Evolutionary conservation across 148 eudicot genomes (phyloP).

Genomic region (Silene latifolia): DNA sequence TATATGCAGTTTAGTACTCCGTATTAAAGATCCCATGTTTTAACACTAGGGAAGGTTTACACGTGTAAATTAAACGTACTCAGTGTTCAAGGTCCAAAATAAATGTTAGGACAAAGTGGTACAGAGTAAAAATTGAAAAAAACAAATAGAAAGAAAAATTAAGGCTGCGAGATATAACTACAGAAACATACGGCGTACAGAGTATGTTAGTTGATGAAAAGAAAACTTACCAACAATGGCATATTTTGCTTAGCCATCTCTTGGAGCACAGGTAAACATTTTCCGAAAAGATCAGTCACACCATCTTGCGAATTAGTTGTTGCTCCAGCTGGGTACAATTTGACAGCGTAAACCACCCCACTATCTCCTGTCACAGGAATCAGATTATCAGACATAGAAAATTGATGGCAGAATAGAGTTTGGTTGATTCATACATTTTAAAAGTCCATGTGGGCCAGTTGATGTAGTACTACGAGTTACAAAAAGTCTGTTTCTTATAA

Average conservation of each 20-base stretch:
- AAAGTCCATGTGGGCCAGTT: too few species aligned
- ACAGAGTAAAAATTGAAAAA: neutral
- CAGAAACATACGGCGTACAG: neutral
- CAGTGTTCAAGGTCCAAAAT: constrained; percentile 3
- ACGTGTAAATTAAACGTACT: neutral
- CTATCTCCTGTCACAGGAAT: constrained; percentile 53
- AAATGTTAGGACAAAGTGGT: neutral
- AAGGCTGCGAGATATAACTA: neutral
- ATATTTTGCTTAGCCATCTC: constrained; percentile 71
- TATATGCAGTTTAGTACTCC: too few species aligned
- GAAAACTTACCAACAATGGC: constrained; percentile 17
- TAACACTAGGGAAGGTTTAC: neutral
- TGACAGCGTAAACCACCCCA: constrained; percentile 79
- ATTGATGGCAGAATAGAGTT: neutral
- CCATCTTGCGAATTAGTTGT: constrained; percentile 99
- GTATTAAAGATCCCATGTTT: too few species aligned
- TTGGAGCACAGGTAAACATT: constrained; percentile 79
- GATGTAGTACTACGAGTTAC: neutral
- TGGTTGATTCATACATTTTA: neutral
- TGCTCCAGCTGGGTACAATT: constrained; percentile 97
- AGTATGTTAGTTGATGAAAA: neutral
- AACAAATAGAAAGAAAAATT: neutral
- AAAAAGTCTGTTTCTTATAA: neutral
- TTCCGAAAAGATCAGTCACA: constrained; percentile 89
- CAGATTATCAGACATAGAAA: neutral